Evolutionary conservation across 2,329 filamentous ascomycete genomes (phyloP).

Genomic region (Penicillium occitanis): DNA sequence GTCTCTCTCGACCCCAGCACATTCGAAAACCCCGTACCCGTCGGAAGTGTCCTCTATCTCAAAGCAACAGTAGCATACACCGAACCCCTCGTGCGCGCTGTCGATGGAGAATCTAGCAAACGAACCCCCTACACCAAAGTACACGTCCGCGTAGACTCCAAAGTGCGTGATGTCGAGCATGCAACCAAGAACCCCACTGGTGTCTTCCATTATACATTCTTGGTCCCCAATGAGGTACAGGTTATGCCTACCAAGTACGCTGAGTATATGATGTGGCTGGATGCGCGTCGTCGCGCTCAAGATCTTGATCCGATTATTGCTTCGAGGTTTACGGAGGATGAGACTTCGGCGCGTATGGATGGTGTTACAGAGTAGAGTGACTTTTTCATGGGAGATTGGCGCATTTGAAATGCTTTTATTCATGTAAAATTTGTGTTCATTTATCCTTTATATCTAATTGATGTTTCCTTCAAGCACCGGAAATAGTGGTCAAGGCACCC

Average conservation of each 20-base stretch:
- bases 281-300: conserved; percentile 58
- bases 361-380: conserved; percentile 40
- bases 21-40: conserved; percentile 72
- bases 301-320: conserved; percentile 50
- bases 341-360: conserved; percentile 25
- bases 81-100: conserved; percentile 49
- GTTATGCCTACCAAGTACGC: conserved; percentile 65
- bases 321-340: conserved; percentile 32
- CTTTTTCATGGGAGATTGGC: neutral
- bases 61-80: conserved; percentile 71
- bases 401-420: neutral
- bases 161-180: conserved; percentile 71
- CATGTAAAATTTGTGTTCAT: neutral
- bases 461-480: too few species aligned
- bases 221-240: conserved; percentile 63
- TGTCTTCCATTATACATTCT: conserved; percentile 74
- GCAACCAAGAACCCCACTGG: conserved; percentile 67
- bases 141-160: conserved; percentile 69
- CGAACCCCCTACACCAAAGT: conserved; percentile 58
- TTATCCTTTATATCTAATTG: neutral
- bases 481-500: neutral
- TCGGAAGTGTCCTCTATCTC: conserved; percentile 72
- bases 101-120: conserved; percentile 45
- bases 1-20: conserved; percentile 71
- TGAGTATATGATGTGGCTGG: conserved; percentile 66